Conservation (phyloP, 495 filamentous ascomycete genomes). For the Penicillium argentinense region DNA sequence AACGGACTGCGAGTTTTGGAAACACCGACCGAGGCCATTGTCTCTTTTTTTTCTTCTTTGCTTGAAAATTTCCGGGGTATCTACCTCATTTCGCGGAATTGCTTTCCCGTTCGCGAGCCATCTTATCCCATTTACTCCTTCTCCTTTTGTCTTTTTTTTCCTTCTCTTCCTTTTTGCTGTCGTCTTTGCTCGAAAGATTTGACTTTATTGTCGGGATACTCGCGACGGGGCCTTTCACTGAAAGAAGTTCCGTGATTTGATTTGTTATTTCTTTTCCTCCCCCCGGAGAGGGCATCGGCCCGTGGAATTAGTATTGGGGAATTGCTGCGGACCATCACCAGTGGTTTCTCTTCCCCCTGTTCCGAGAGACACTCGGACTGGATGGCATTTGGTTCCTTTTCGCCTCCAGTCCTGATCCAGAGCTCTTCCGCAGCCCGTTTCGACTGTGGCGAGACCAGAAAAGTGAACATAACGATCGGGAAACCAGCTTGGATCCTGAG, state of each 20-base stretch:
- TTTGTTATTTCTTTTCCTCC: neutral
- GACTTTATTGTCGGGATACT: neutral
- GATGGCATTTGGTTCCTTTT: slow-evolving; percentile 40
- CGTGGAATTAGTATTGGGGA: slow-evolving; percentile 3
- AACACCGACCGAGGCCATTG: too few relatives aligned
- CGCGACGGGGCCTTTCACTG: neutral
- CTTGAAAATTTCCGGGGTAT: neutral
- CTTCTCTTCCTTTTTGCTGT: neutral
- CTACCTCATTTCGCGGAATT: neutral
- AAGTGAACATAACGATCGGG: slow-evolving; percentile 31
- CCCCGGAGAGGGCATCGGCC: neutral
- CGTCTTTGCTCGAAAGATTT: neutral
- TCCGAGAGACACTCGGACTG: slow-evolving; percentile 28
- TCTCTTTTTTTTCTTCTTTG: slow-evolving; percentile 4
- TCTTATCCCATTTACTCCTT: neutral
- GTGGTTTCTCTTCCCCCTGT: slow-evolving; percentile 6
- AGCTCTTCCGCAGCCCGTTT: slow-evolving; percentile 18
- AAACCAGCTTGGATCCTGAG: slow-evolving; percentile 16
- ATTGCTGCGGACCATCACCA: neutral
- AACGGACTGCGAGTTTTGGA: neutral
- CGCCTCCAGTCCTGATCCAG: slow-evolving; percentile 30
- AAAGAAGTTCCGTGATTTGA: too few relatives aligned
- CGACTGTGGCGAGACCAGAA: slow-evolving; percentile 28
- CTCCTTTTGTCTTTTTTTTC: neutral
- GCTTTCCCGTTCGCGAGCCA: neutral